Evolutionary conservation across 345 rosid species (phyloP).

Genomic region (thale cress (Arabidopsis thaliana)): DNA sequence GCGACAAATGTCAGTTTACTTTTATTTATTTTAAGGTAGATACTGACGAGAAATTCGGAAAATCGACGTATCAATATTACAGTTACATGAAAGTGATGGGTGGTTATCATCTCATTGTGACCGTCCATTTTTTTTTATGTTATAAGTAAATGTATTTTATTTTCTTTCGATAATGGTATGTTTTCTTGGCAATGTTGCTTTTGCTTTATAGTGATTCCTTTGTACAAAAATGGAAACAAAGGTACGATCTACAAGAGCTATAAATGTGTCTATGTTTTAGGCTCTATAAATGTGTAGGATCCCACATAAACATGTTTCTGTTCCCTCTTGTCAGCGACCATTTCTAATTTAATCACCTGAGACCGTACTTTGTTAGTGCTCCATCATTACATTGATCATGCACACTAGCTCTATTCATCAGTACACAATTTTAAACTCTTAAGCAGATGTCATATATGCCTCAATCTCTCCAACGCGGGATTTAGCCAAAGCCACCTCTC

Average conservation of each 20-base stretch:
- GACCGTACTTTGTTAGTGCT: neutral
- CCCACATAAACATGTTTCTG: conserved; percentile 34
- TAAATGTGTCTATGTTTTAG: conserved; percentile 34
- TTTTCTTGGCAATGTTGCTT: conserved; percentile 20
- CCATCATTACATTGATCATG: neutral
- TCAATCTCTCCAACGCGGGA: neutral
- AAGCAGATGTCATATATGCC: neutral
- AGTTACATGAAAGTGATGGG: conserved; percentile 42
- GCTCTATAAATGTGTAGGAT: conserved; percentile 28
- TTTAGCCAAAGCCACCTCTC: neutral
- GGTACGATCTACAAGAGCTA: conserved; percentile 31
- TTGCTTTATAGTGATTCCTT: conserved; percentile 30
- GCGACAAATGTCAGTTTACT: conserved; percentile 29
- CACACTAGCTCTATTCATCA: neutral
- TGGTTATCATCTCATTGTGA: conserved; percentile 35
- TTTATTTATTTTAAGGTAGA: neutral
- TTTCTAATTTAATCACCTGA: conserved; percentile 7
- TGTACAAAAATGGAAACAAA: conserved; percentile 27
- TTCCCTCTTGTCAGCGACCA: conserved; percentile 10
- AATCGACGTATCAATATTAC: conserved; percentile 21
- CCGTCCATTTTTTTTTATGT: conserved; percentile 31
- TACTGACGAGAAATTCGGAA: conserved; percentile 13
- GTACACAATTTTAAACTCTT: neutral
- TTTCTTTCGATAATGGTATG: neutral
- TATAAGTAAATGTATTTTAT: neutral